Percentiles rank a stretch among this genome's conserved stretches.
Evolutionary conservation across 2,329 filamentous ascomycete genomes (phyloP).

Genomic region (Phoma sp.): DNA sequence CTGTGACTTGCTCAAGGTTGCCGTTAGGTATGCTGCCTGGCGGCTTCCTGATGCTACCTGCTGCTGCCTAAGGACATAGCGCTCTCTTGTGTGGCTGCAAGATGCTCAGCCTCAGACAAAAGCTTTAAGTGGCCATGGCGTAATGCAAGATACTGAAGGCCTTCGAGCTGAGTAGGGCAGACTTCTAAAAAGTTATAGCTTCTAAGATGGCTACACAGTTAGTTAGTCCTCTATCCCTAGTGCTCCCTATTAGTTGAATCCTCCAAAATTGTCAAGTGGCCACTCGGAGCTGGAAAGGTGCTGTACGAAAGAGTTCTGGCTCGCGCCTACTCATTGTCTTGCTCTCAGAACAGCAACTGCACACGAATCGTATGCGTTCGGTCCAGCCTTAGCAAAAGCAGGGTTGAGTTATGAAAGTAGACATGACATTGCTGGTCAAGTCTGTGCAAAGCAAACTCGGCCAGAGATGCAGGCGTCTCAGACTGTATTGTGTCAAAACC

Average conservation of each 20-base stretch:
- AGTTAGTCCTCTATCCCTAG: no score
- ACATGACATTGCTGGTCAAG: background rate
- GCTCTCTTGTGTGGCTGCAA: constrained; percentile 2
- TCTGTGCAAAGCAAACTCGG: background rate
- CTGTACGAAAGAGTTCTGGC: no score
- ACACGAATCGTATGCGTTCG: background rate
- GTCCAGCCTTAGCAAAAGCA: background rate
- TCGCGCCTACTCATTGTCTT: background rate
- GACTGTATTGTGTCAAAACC: no score
- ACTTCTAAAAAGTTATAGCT: no score
- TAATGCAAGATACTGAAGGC: no score
- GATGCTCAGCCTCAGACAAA: background rate
- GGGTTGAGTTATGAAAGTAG: background rate
- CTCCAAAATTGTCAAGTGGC: no score
- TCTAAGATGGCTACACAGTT: no score
- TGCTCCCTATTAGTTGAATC: no score
- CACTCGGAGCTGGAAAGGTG: no score
- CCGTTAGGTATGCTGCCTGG: constrained; percentile 21
- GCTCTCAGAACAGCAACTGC: background rate
- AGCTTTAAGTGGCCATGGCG: background rate
- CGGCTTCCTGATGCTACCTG: constrained; percentile 35
- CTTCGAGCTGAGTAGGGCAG: no score
- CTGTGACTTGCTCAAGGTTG: background rate
- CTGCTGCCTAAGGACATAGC: constrained; percentile 37
- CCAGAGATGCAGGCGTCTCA: no score